Conservation (phyloP, 1,284 basidiomycete species). For the Trametes pubescens region DNA sequence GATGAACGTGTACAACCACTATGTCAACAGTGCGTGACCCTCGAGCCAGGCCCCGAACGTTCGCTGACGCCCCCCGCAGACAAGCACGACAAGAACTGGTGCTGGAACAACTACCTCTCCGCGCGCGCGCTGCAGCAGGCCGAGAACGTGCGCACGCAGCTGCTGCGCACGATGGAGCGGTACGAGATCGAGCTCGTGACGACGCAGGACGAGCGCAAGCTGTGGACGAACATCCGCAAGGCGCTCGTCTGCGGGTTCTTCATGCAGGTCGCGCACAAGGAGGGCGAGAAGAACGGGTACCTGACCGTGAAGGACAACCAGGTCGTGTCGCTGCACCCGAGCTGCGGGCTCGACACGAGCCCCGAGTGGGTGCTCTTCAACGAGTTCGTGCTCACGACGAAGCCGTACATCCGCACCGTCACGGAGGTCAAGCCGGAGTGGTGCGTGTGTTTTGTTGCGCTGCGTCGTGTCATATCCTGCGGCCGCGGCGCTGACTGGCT, state of each 20-base stretch:
- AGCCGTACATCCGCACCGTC: conserved; percentile 91
- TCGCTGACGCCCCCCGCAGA: conserved; percentile 51
- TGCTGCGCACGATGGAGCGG: conserved; percentile 95
- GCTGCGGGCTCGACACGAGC: conserved; percentile 90
- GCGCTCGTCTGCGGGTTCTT: conserved; percentile 95
- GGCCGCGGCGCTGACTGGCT: neutral
- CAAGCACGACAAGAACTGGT: conserved; percentile 85
- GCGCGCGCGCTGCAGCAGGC: conserved; percentile 88
- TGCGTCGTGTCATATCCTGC: no score
- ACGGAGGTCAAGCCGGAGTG: conserved; percentile 92
- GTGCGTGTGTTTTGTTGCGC: conserved; percentile 51
- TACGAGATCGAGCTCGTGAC: conserved; percentile 85
- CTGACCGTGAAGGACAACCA: conserved; percentile 93
- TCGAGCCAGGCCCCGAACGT: neutral
- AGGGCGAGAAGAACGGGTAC: conserved; percentile 90
- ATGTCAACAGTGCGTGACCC: conserved; percentile 74
- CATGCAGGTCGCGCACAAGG: conserved; percentile 98
- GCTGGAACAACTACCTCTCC: conserved; percentile 94
- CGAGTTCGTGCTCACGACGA: conserved; percentile 95
- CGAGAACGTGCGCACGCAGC: conserved; percentile 94
- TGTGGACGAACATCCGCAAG: conserved; percentile 84
- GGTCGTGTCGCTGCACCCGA: conserved; percentile 94
- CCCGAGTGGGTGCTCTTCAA: conserved; percentile 99
- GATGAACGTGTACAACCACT: conserved; percentile 96
- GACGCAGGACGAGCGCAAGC: conserved; percentile 81